Evolutionary conservation across 352 stramenopile genomes (phyloP).

Genomic region (Globisporangium viniferum): DNA sequence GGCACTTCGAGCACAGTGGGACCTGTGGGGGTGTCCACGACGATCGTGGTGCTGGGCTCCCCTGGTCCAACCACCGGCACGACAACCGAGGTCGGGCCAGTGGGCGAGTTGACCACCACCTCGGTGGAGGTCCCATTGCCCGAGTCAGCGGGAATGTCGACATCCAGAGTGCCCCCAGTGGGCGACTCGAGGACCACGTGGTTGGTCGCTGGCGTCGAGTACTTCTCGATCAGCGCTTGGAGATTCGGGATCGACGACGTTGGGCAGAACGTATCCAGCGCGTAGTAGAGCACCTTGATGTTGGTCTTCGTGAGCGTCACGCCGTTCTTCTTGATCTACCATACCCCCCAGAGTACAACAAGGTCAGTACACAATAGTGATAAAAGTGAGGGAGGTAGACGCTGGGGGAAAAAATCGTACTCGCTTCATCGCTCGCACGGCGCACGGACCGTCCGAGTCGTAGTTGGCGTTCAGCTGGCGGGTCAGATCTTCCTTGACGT

Average conservation of each 20-base stretch:
- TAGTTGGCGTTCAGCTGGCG: constrained; percentile 40
- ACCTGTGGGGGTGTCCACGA: constrained; percentile 12
- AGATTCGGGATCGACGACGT: constrained; percentile 21
- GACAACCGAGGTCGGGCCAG: not conserved
- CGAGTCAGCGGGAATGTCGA: not conserved
- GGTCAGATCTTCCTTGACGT: constrained; percentile 37
- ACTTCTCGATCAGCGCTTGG: constrained; percentile 30
- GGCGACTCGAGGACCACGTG: not conserved
- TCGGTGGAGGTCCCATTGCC: not conserved
- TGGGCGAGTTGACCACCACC: constrained; percentile 11
- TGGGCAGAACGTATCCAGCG: constrained; percentile 25
- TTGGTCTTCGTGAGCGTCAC: constrained; percentile 15
- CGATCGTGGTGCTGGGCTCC: constrained; percentile 4
- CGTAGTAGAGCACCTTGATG: constrained; percentile 20
- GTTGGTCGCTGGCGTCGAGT: constrained; percentile 3
- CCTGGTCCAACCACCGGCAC: constrained; percentile 1
- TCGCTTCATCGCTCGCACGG: constrained; percentile 35
- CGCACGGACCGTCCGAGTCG: constrained; percentile 28
- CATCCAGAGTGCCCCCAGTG: not conserved
- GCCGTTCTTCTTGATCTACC: constrained; percentile 10
- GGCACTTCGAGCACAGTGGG: constrained; percentile 11
- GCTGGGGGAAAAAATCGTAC: constrained; percentile 15
- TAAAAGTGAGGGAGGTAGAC: not conserved
- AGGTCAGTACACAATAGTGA: not conserved
- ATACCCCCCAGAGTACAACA: not conserved